Evolutionary conservation across 2,329 filamentous ascomycete species (phyloP), one percentile per base, ranked within the genome.

Genomic region (Trichoderma guizhouense): DNA sequence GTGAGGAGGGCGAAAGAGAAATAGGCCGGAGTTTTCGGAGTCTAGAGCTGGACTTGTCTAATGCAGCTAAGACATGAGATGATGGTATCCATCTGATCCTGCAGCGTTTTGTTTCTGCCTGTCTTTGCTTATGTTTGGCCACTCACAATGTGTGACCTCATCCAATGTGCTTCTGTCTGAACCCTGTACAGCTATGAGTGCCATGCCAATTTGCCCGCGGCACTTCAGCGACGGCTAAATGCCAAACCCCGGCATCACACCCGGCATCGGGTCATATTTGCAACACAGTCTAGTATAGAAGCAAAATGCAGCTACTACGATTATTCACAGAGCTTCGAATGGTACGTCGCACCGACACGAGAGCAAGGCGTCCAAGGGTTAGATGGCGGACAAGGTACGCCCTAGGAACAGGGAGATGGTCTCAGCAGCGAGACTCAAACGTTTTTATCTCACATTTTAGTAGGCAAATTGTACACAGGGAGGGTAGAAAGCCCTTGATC

Each of bases 161-260:
- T 21, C 47, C 28, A 8, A 32, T 24, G 55, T 61, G 14, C 14
- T 61, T 28, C 12, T 32, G 24, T 28, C 12, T 32, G 24, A 30
- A n/a, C 34, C 53, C 65, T 68, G 53, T 39, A 51, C 21, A 32
- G 51, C n/a, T 7, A n/a, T 12, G 55, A 15, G 11, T 60, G 53
- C 21, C 55, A 30, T 43, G 28, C 28, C 3, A 30, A 51, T 51
- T 62, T 61, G 36, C 66, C 36, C 34, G 34, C 57, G 57, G 57
- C 39, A 53, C 26, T 53, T 62, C n/a, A 51, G 34, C n/a, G 9
- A 28, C 67, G 67, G 67, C 67, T 61, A 62, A 69, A 69, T 62
- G 26, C 36, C n/a, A 62, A 21, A 61, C 67, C 36, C 39, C 9
- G 39, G 57, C 57, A 51, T 28, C 67, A 30, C 47, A 39, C 55